Base-by-base conservation (phyloP, 768 basidiomycete species). In the Sporobolomyces roseus region DNA sequence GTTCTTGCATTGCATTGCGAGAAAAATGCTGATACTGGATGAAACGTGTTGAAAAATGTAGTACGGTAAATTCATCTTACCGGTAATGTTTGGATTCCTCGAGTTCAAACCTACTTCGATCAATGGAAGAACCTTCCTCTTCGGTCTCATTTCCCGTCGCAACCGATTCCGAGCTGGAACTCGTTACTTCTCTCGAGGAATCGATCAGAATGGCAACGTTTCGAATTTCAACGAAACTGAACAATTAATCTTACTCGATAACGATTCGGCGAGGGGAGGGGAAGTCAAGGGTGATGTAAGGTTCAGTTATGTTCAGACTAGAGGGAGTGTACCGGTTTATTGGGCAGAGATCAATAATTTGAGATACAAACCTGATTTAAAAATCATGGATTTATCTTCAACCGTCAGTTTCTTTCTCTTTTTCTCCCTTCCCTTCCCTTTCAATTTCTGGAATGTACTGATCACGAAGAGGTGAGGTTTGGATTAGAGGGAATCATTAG, bases 201-300 rank as follows among this genome's bases (percentile, higher is more conserved):
- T 99, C 73, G 93, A 98, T 78, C 81, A 85, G 25, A 82, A 88
- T 13, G 96, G 93, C 3, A 85, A 97, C 77, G 90, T 90, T 48
- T 91, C 93, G 65, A 99, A 99, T 79, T 98, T 91, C 80, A 96
- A 97, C 78, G 96, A 99, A 79, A 94, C 96, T 9, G 96, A 99
- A 77, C 96, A 98, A 78, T 82, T 99, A 66, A 81, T 94, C 32
- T 82, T 94, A 21, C 83, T 93, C 17, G 89, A 91, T 60, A 71
- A 76, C 0, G 71, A 36, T 19, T 71, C 36, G 32, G 74, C 65
- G 76, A 29, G 19, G 33, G 51, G 23, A 10, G 41, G 48, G 0
- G 46, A 74, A 43, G 79, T 79, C 14, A 75, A 78, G 50, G 81
- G 81, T 12, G 75, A 77, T 33, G 78, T 81, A 46, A 65, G 77